Evolutionary conservation across 1,284 basidiomycete genomes (phyloP), one percentile per base, ranked within the genome.

Genomic region (Ceratobasidium sp.): DNA sequence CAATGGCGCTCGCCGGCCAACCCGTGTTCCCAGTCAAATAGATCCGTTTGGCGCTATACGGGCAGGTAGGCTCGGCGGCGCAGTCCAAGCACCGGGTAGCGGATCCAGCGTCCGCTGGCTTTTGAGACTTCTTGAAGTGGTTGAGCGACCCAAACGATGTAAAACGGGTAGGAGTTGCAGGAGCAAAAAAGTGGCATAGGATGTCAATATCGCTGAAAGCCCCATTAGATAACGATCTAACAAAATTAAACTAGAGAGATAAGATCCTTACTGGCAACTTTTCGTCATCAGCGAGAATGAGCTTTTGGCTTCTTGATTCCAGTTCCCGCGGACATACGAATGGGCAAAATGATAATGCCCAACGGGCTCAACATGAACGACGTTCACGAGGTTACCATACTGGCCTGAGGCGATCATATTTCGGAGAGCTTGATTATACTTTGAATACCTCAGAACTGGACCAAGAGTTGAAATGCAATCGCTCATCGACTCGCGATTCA

Each of bases 1-100:
- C 90, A 60, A 95, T 85, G 0, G 89, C 87, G 23, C 85, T 85
- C 12, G 87, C 89, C 0, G 93, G 94, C 93, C 94, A 95, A 10
- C 84, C 82, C 0, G 82, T 88, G 68, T 89, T 81, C 49, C 93
- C 93, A 40, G 66, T 70, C n/a, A 69, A 20, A 46, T 72, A 81
- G 93, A 94, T 90, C 87, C 91, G 93, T 87, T 95, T 95, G 39
- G 95, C 94, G 81, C 93, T 95, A 84, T 95, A 96, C 2, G 93
- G 88, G 82, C 95, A 96, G 49, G 93, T 89, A 39, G 86, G 86
- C 84, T 95, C 91, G 23, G 90, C 86, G 0, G 91, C 87, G 85
- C 95, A 96, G 23, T 94, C 92, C 42, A 94, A 84, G 83, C 95
- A 96, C 44, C 91, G 89, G 9, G 86, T 91, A 0, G 92, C 92